phyloP scores from a whole-genome alignment of 2,329 filamentous ascomycete genomes.

The Monilinia polystroma region DNA sequence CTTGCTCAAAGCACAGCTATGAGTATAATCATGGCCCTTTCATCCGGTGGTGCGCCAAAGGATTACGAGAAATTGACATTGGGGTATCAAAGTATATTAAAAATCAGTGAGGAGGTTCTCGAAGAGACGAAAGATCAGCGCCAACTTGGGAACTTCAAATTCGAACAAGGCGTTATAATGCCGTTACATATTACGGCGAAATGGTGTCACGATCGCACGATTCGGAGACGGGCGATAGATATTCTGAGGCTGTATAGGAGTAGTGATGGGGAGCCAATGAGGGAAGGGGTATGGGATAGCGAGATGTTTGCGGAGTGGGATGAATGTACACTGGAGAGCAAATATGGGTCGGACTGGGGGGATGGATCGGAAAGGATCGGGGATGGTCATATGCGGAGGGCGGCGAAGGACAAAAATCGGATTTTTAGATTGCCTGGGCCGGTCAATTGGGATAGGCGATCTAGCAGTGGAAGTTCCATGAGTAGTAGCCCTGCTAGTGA shows the following conservation, averaged over 20 bases:
- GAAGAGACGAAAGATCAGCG: conserved; percentile 3
- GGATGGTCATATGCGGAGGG: conserved; percentile 16
- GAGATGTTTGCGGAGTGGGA: conserved; percentile 10
- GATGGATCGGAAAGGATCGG: conserved; percentile 8
- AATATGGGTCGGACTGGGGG: conserved; percentile 1
- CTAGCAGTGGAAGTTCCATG: not conserved
- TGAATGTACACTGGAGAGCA: not conserved
- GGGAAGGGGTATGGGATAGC: conserved; percentile 19
- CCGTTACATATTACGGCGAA: conserved; percentile 11
- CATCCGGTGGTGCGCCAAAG: not conserved
- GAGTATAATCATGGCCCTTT: not conserved
- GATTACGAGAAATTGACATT: not conserved
- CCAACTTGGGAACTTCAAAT: conserved; percentile 16
- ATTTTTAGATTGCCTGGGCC: not conserved
- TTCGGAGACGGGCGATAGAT: conserved; percentile 1
- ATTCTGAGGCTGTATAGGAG: conserved; percentile 6
- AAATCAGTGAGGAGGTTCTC: not conserved
- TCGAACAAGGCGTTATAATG: conserved; percentile 14
- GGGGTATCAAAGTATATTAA: conserved; percentile 2
- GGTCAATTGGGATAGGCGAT: not conserved
- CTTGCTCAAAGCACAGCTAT: conserved; percentile 9
- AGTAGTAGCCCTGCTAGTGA: conserved; percentile 8
- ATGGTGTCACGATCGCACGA: conserved; percentile 8
- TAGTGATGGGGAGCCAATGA: conserved; percentile 15
- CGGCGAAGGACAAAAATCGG: conserved; percentile 13